Base-by-base conservation (phyloP, 768 basidiomycete genomes). In the Podaxis mareebaensis region DNA sequence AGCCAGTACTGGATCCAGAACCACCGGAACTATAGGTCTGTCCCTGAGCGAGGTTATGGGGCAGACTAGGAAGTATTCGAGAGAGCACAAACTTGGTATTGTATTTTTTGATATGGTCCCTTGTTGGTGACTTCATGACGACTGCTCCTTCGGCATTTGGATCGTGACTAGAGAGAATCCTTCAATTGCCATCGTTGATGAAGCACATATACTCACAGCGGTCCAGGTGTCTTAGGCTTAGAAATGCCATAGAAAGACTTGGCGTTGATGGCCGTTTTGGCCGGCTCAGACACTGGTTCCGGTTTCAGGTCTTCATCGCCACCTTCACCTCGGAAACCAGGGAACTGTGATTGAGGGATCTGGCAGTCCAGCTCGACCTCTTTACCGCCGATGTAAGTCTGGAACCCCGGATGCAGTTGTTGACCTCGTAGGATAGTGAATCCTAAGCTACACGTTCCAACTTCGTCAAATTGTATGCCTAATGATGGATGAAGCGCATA, bases 1-100 rank as follows among this genome's bases (percentile, higher is more conserved):
- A 1, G 86, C 80, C 24, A 99, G 72, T n/a, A 91, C 76, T 1
- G 96, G 96, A 72, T 99, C 96, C 30, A 99, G 73, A 2, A 99
- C 96, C 3, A 99, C 96, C 58, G 88, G 84, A 11, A 92, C 83
- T 11, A 95, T 72, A 4, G 88, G 81, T 12, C 83, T 68, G 60
- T 83, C 79, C 71, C 93, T 95, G 59, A 15, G 30, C 17, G 40
- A 28, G 17, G 20, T 67, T 24, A 56, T 64, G 38, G 40, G 2
- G 60, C 60, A 40, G 68, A 22, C 12, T 10, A 52, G 49, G 38
- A 59, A 30, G 52, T 17, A 55, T 17, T 54, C 46, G 42, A 11
- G 52, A 33, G 38, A 55, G 48, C 51, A 60, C 72, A 22, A 58
- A 93, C 92, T 86, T 90, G 72, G 85, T 89, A 73, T 93, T 94